Conservation (phyloP, 2,329 filamentous ascomycete genomes). For the Phialocephala sp. region DNA sequence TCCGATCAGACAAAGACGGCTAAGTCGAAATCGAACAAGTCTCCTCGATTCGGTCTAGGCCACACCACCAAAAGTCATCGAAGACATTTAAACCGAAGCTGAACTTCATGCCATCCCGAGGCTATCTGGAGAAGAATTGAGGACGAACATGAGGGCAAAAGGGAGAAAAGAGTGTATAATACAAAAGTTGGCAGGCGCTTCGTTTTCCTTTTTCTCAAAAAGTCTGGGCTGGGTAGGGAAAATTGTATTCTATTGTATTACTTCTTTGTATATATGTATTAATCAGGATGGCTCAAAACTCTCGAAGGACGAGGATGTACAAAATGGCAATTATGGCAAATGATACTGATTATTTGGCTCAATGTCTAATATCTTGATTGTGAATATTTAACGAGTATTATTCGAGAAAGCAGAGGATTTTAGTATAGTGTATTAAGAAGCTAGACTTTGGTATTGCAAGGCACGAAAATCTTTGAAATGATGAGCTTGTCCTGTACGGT, state of each 20-base stretch:
- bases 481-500: too few species aligned
- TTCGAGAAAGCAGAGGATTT: too few species aligned
- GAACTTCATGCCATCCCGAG: too few species aligned
- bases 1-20: too few species aligned
- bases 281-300: neutral
- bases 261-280: constrained; percentile 7
- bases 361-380: neutral
- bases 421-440: too few species aligned
- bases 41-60: too few species aligned
- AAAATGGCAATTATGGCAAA: neutral
- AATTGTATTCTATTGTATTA: constrained; percentile 10
- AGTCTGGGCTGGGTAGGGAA: neutral
- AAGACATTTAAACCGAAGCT: too few species aligned
- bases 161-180: neutral
- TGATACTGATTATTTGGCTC: constrained; percentile 2
- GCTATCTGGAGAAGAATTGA: too few species aligned
- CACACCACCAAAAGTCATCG: too few species aligned
- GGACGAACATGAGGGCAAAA: too few species aligned
- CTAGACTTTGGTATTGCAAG: neutral
- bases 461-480: neutral
- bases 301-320: neutral
- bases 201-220: neutral
- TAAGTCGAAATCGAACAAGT: too few species aligned
- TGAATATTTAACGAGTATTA: neutral
- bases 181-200: neutral